Evolutionary conservation across 2,329 filamentous ascomycete species (phyloP).

Genomic region (Alternaria gaisen): DNA sequence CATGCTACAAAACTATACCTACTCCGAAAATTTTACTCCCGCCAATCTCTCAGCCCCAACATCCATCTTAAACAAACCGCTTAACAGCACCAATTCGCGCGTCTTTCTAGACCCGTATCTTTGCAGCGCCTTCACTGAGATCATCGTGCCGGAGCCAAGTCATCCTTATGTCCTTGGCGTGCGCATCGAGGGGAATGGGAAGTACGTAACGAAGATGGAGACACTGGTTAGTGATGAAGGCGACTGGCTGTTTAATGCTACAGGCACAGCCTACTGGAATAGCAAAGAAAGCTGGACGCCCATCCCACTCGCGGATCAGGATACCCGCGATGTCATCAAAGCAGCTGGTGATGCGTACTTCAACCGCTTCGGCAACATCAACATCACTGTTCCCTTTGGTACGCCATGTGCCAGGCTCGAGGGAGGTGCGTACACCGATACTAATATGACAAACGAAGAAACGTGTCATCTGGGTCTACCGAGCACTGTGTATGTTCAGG

Average conservation of each 20-base stretch:
- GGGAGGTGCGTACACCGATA: conserved; percentile 36
- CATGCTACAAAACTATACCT: conserved; percentile 24
- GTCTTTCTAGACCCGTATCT: conserved; percentile 26
- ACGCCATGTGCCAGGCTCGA: conserved; percentile 38
- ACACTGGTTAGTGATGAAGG: conserved; percentile 32
- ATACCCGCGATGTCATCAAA: conserved; percentile 28
- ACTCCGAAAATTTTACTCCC: conserved; percentile 32
- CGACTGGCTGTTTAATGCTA: conserved; percentile 38
- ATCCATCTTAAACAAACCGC: conserved; percentile 28
- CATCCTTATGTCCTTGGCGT: conserved; percentile 38
- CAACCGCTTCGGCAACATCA: conserved; percentile 27
- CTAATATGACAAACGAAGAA: conserved; percentile 18
- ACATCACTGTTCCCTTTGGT: conserved; percentile 32
- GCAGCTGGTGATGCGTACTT: conserved; percentile 38
- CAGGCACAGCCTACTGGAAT: conserved; percentile 22
- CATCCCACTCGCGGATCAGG: conserved; percentile 20
- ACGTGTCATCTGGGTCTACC: conserved; percentile 35
- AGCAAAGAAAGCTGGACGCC: conserved; percentile 27
- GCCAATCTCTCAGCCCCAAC: conserved; percentile 20
- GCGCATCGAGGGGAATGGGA: conserved; percentile 20
- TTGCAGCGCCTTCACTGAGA: conserved; percentile 36
- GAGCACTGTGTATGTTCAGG: conserved; percentile 28
- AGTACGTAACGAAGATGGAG: conserved; percentile 30
- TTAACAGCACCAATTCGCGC: conserved; percentile 29
- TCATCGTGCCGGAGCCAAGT: conserved; percentile 21